Base-by-base conservation (phyloP, 768 basidiomycete species). In the Trametes cubensis region DNA sequence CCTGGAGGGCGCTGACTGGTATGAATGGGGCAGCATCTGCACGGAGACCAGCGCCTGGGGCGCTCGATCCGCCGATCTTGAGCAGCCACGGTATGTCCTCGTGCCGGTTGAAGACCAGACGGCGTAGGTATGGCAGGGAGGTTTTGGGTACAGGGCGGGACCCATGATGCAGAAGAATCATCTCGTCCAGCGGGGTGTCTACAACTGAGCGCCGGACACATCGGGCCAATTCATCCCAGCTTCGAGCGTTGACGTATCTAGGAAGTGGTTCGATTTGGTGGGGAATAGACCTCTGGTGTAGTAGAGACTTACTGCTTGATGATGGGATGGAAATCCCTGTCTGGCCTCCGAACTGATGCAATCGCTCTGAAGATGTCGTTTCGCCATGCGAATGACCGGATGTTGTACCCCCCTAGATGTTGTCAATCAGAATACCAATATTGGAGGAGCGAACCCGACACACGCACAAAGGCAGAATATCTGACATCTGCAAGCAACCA, bases 381-480 rank as follows among this genome's bases (percentile, higher is more conserved):
- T 11, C 54, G 46, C 41, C 55, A 4, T 7, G 1, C 26, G 25
- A n/a, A 58, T 4, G 46, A 40, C 4, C 7, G 20, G 17, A 40
- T 47, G 26, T 58, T 65, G 26, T 53, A 58, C 2, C 60, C 56
- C 46, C 53, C 61, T 62, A 41, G 15, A 18, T 20, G 25, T 10
- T 4, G 34, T 25, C n/a, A 18, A n/a, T 55, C 6, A 30, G n/a
- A 13, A 44, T 21, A 23, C 23, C 28, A 34, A 7, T 25, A 11
- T 44, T 5, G 17, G 7, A 17, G 17, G 4, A 4, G 20, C 18
- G 6, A 11, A 18, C 15, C 71, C 56, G 46, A 45, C 21, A 28
- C 8, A 77, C 81, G 48, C 68, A 85, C 85, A 63, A 34, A 85
- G 67, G 58, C 79, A 80, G 7, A 85, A 64, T 10, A 77, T 74